phyloP scores from a whole-genome alignment of 352 stramenopile species.

The Phytophthora pseudosyringae region DNA sequence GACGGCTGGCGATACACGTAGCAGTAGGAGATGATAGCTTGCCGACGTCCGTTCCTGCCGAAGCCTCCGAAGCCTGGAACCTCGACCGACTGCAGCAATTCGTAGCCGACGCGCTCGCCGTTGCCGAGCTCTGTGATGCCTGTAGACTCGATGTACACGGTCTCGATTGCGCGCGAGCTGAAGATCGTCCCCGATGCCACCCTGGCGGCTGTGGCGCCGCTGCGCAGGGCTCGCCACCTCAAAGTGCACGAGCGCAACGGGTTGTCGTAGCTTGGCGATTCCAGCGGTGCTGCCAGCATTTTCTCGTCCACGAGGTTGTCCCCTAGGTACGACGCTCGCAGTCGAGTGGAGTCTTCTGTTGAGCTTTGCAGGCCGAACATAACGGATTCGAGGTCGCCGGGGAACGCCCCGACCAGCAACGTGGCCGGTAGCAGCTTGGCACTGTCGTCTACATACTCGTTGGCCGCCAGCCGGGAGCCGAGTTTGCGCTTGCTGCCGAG shows the following conservation, averaged over 20 bases:
- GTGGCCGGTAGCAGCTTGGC: conserved; percentile 32
- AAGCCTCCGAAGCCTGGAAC: conserved; percentile 27
- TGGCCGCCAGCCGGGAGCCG: conserved; percentile 29
- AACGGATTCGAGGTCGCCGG: conserved; percentile 39
- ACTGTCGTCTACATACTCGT: conserved; percentile 17
- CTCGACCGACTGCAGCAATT: conserved; percentile 41
- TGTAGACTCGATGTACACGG: conserved; percentile 43
- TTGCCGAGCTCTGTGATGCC: conserved; percentile 30
- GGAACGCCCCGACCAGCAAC: conserved; percentile 40
- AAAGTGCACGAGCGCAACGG: conserved; percentile 41
- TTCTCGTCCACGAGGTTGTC: conserved; percentile 39
- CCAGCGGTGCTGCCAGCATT: conserved; percentile 30
- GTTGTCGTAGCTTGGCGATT: conserved; percentile 30
- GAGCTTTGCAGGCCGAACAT: conserved; percentile 44
- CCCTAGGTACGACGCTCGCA: conserved; percentile 36
- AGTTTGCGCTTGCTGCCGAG: conserved; percentile 34
- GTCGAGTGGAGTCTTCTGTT: conserved; percentile 34
- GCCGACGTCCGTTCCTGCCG: conserved; percentile 7
- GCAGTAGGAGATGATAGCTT: conserved; percentile 45
- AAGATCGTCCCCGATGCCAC: conserved; percentile 29
- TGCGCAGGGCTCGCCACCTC: conserved; percentile 33
- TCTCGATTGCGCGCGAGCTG: conserved; percentile 20
- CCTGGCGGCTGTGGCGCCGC: conserved; percentile 18
- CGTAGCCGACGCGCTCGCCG: conserved; percentile 41
- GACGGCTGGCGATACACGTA: conserved; percentile 43